Percentiles rank a stretch among this genome's conserved stretches.
Evolutionary conservation across 306 rosid genomes (phyloP).

Genomic region (Cucurbita ficifolia): DNA sequence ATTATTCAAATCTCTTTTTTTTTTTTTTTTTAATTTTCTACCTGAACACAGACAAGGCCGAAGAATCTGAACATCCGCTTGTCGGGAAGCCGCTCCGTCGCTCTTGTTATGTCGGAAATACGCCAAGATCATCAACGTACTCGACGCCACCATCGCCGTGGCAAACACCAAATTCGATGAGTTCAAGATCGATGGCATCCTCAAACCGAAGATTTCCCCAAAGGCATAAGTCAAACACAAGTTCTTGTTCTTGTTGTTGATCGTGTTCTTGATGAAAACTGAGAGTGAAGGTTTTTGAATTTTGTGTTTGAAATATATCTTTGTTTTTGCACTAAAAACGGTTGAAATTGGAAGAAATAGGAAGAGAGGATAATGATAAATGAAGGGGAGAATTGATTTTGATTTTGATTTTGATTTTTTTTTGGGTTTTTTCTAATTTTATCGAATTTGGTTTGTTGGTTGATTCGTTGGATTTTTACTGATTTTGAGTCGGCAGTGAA

Average conservation of each 20-base stretch:
- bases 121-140: constrained; percentile 27
- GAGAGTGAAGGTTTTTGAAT: neutral
- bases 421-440: neutral
- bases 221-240: neutral
- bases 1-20: too few species aligned
- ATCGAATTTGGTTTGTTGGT: neutral
- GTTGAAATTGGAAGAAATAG: neutral
- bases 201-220: neutral
- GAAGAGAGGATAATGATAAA: neutral
- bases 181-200: constrained; percentile 24
- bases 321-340: too few species aligned
- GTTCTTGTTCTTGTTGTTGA: neutral
- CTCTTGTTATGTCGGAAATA: constrained; percentile 13
- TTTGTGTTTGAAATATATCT: neutral
- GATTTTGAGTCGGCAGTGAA: neutral
- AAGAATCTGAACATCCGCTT: constrained; percentile 6
- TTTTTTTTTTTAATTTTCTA: neutral
- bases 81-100: neutral
- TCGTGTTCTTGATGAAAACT: neutral
- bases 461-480: neutral
- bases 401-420: neutral
- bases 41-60: constrained; percentile 23
- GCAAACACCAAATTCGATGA: constrained; percentile 36
- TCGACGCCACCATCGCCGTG: constrained; percentile 39
- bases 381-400: neutral